Evolutionary conservation across 2,329 filamentous ascomycete species (phyloP).

Genomic region (Hymenoscyphus fructigenus): DNA sequence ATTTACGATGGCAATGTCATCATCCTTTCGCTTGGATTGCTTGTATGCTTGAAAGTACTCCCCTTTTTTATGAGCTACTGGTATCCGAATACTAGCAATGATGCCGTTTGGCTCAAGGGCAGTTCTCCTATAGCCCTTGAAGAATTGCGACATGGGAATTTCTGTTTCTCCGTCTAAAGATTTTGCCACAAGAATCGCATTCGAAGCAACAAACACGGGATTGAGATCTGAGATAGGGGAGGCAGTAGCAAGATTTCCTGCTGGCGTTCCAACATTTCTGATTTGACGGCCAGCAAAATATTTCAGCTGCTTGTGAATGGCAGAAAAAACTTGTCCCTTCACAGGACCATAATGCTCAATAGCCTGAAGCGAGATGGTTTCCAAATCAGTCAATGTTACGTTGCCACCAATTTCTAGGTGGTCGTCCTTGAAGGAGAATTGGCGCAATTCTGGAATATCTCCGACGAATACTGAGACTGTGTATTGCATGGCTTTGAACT

Average conservation of each 20-base stretch:
- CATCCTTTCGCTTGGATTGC: conserved; percentile 94
- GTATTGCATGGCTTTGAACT: conserved; percentile 94
- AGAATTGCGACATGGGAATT: conserved; percentile 91
- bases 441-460: conserved; percentile 84
- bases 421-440: conserved; percentile 76
- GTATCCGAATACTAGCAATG: conserved; percentile 84
- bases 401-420: conserved; percentile 92
- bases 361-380: conserved; percentile 78
- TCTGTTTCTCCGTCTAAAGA: conserved; percentile 71
- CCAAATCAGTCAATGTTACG: conserved; percentile 86
- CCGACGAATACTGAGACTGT: conserved; percentile 88
- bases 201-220: conserved; percentile 86
- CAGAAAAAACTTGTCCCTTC: conserved; percentile 73
- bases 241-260: conserved; percentile 90
- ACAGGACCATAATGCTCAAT: conserved; percentile 70
- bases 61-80: conserved; percentile 68
- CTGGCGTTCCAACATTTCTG: conserved; percentile 94
- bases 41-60: conserved; percentile 92
- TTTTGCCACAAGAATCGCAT: conserved; percentile 78
- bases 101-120: conserved; percentile 79
- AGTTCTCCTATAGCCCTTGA: conserved; percentile 86
- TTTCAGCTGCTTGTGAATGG: conserved; percentile 88
- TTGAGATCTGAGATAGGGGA: conserved; percentile 97
- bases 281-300: conserved; percentile 97
- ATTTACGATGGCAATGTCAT: conserved; percentile 97